These are phyloP conservation scores for Tylopilus cervinicoccineus DNA, from an alignment of 768 basidiomycete genomes.

Conservation along the genomic window DNA sequence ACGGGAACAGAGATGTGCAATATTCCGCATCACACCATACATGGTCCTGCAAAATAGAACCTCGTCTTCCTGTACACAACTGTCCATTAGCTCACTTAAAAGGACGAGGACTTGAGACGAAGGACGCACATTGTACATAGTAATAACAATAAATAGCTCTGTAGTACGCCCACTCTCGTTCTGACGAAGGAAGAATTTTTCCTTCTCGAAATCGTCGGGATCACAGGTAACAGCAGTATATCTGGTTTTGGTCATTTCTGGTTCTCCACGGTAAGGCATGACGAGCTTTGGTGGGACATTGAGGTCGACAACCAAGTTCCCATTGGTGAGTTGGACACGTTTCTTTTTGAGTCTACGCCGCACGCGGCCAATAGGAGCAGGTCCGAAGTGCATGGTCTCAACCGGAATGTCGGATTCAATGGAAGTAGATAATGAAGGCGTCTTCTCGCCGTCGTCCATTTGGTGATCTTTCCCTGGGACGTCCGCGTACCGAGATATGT, in stretches of 20 bases:
- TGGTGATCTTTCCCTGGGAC: conserved; percentile 18
- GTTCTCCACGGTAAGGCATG: conserved; percentile 63
- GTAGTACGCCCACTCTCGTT: conserved; percentile 75
- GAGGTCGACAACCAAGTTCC: conserved; percentile 83
- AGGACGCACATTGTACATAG: conserved; percentile 86
- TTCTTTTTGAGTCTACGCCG: conserved; percentile 76
- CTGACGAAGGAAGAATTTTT: conserved; percentile 82
- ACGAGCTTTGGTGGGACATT: conserved; percentile 82
- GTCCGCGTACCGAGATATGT: conserved; percentile 30
- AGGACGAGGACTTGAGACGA: background rate
- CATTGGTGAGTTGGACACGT: conserved; percentile 78
- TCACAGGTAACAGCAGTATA: conserved; percentile 93
- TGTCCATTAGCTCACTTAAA: conserved; percentile 10
- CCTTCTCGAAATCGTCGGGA: conserved; percentile 85
- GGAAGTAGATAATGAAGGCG: conserved; percentile 22
- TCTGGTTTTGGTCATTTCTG: conserved; percentile 69
- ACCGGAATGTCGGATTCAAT: conserved; percentile 49
- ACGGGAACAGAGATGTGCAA: conserved; percentile 75
- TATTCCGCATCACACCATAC: conserved; percentile 92
- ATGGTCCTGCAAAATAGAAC: conserved; percentile 88
- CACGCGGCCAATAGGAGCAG: conserved; percentile 78
- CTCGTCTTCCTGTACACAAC: conserved; percentile 67
- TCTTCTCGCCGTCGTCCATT: conserved; percentile 21
- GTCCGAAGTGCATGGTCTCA: conserved; percentile 82
- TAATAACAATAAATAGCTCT: conserved; percentile 91